A percentile compares a stretch with the other conserved stretches of the same genome.
These are phyloP conservation scores for Fusarium cicatricum DNA, from an alignment of 2,329 filamentous ascomycete genomes.

Conservation along the genomic window DNA sequence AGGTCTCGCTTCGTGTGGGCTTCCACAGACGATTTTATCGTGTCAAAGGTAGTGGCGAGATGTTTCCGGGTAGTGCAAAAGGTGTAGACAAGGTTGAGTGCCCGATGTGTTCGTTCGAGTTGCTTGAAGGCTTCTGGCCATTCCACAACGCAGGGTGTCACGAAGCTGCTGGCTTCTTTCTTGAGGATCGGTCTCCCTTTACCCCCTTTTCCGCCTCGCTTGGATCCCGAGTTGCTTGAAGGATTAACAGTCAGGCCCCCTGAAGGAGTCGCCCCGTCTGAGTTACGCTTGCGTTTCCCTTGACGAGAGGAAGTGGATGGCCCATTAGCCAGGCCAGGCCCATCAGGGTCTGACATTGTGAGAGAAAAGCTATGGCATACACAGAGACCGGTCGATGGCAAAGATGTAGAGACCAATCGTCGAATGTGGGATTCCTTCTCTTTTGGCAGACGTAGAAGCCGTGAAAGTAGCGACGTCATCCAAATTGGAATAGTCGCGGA, in stretches of 20 bases:
- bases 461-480: slow-evolving; percentile 34
- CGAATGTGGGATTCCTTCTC: too few relatives aligned
- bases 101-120: slow-evolving; percentile 80
- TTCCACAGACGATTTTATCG: slow-evolving; percentile 85
- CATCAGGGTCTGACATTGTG: slow-evolving; percentile 7
- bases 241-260: slow-evolving; percentile 18
- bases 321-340: background rate
- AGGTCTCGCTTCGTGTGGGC: slow-evolving; percentile 78
- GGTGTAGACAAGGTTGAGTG: slow-evolving; percentile 91
- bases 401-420: background rate
- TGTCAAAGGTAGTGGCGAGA: slow-evolving; percentile 89
- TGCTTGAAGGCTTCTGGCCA: slow-evolving; percentile 81
- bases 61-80: slow-evolving; percentile 95
- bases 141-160: slow-evolving; percentile 48
- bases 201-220: slow-evolving; percentile 1
- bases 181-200: slow-evolving; percentile 17
- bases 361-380: slow-evolving; percentile 10
- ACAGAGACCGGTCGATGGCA: background rate
- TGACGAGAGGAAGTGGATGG: background rate
- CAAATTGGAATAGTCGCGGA: slow-evolving; percentile 39
- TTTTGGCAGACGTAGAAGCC: background rate
- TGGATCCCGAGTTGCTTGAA: slow-evolving; percentile 7
- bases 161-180: slow-evolving; percentile 29
- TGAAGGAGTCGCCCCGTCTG: slow-evolving; percentile 2
- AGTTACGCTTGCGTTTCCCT: slow-evolving; percentile 38